These are phyloP conservation scores for Chlorella sp. DNA, from an alignment of 139 green algal genomes.

Conservation along the genomic window DNA sequence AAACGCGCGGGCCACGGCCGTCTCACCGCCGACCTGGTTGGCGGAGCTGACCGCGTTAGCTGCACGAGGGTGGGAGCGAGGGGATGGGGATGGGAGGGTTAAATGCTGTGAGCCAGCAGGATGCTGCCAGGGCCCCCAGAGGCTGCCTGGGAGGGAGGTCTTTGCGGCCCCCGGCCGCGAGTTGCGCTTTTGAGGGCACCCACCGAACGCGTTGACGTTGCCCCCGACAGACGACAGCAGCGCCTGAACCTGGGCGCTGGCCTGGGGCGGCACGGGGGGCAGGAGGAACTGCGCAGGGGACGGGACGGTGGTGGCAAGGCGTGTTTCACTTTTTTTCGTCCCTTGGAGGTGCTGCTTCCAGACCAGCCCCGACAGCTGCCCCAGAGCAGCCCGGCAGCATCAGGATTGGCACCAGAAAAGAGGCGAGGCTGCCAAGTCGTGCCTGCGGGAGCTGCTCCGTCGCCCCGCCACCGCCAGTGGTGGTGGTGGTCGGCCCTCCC, in stretches of 20 bases:
- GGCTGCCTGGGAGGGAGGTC: neutral
- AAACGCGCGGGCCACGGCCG: conserved; percentile 3
- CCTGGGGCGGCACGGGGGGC: conserved; percentile 2
- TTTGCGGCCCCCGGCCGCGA: neutral
- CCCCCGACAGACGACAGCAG: neutral
- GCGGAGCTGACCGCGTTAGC: neutral
- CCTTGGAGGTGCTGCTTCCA: neutral
- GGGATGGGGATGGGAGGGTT: too few species aligned
- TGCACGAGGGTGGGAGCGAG: too few species aligned
- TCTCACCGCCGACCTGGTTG: neutral
- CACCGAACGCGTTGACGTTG: neutral
- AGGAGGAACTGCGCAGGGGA: neutral
- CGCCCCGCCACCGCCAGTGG: neutral
- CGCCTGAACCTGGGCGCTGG: neutral
- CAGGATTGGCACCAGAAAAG: neutral
- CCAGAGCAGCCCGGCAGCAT: neutral
- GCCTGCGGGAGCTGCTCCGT: too few species aligned
- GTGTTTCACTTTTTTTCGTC: too few species aligned
- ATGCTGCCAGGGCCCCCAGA: neutral
- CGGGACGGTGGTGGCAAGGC: neutral
- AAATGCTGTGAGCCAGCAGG: neutral
- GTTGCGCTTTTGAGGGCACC: neutral
- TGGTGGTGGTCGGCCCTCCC: neutral
- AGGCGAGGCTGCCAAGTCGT: too few species aligned
- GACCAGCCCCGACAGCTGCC: neutral